Evolutionary conservation across 257 asterid genomes (phyloP), one percentile per base, ranked within the genome.

Genomic region (Gentiana macrophylla): DNA sequence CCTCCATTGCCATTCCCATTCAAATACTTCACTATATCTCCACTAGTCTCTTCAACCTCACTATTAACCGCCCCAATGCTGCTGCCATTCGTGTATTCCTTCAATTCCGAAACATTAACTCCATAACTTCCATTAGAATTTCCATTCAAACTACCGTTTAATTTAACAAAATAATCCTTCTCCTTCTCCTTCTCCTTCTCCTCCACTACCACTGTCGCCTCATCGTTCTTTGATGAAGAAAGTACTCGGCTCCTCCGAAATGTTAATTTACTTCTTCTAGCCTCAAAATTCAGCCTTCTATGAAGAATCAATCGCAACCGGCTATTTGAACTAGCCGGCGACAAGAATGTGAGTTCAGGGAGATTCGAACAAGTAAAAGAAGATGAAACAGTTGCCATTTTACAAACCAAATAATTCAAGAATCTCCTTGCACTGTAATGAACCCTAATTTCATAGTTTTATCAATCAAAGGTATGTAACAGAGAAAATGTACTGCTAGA

Each of bases 1-100:
- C 63, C 69, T 37, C 75, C 82, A 68, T 68, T 79, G 46, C 73
- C 88, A 78, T 72, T 76, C 56, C 80, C 88, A 70, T 80, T 72
- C 12, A 62, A 78, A 69, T 77, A 78, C 64, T 78, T 70, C 66
- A 46, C 63, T 47, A 75, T 74, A 77, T 51, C 67, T 69, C 64
- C 83, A 72, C 69, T 70, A 47, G 45, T 79, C 51, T 63, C 60
- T 70, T 60, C 78, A 54, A 59, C 53, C 56, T 55, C 77, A 53
- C 82, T 64, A 10, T 55, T 69, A 54, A 46, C 62, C 13, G 56
- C 71, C 12, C 66, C 76, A 55, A 72, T 67, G 46, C 46, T 24
- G 9, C 75, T 60, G 37, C 37, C 80, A 58, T 63, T 64, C 35
- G 35, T 10, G 37, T 49, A 59, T 51, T 58, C 52, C 48, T 34